Evolutionary conservation across 768 basidiomycete species (phyloP).

Genomic region (Porpolomopsis calyptriformis): DNA sequence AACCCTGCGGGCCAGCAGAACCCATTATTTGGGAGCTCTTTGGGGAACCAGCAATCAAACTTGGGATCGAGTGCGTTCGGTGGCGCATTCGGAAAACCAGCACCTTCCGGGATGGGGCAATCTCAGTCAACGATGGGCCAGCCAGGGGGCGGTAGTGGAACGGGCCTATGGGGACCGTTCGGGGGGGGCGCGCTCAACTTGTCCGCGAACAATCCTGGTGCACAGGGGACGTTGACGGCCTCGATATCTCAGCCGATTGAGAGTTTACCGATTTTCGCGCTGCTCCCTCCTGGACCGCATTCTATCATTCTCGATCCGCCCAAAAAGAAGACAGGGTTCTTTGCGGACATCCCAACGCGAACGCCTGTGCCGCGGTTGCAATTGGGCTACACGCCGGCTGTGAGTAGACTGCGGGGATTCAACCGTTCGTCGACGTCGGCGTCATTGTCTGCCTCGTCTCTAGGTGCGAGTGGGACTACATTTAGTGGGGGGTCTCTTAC

Average conservation of each 20-base stretch:
- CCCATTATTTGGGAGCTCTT: conserved; percentile 41
- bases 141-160: conserved; percentile 13
- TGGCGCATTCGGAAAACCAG: conserved; percentile 41
- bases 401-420: conserved; percentile 66
- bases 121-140: conserved; percentile 29
- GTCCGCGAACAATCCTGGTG: conserved; percentile 32
- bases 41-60: conserved; percentile 27
- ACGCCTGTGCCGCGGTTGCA: conserved; percentile 56
- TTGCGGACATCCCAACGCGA: conserved; percentile 68
- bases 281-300: conserved; percentile 65
- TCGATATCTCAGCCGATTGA: conserved; percentile 83
- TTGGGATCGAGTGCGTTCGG: conserved; percentile 29
- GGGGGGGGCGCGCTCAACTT: conserved; percentile 28
- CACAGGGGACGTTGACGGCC: conserved; percentile 59
- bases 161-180: conserved; percentile 33
- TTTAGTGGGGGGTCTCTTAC: conserved; percentile 37
- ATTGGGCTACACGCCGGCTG: conserved; percentile 55
- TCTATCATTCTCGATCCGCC: conserved; percentile 48
- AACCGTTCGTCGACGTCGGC: conserved; percentile 36
- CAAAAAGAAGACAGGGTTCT: conserved; percentile 64
- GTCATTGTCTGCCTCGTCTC: too few relatives aligned
- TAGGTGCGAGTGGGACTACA: conserved; percentile 19
- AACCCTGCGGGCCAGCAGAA: conserved; percentile 20
- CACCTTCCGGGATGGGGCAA: conserved; percentile 36
- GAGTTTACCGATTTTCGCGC: conserved; percentile 61